Base-by-base conservation (phyloP, 495 filamentous ascomycete species). In the Annulohypoxylon stygium region DNA sequence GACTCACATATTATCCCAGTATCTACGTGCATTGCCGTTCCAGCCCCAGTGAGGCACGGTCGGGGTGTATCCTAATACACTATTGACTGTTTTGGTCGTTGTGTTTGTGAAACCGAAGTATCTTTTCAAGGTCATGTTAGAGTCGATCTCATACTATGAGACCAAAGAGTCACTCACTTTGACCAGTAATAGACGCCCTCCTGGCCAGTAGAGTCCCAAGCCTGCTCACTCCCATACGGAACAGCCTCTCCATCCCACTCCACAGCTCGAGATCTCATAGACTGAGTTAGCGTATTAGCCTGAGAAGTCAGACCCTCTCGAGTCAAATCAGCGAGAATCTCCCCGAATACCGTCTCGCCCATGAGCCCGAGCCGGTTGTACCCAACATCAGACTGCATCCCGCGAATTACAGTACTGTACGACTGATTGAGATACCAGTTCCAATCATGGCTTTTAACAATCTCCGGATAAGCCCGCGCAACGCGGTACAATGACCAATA, bases 191-290 rank as follows among this genome's bases (percentile, higher is more conserved):
- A 88, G 0, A 87, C 84, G 0, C 86, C 86, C 57, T 88, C 86
- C 66, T 88, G 86, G 0, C 84, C 86, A 0, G 86, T 88, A 3
- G 81, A 86, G 65, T 88, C 86, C 86, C 86, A 88, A 0, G 85
- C 83, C 82, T 83, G 82, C 72, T 88, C 86, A 64, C 85, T 86
- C n/a, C 86, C 86, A 64, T 82, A 88, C 0, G 86, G 86, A 2
- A 83, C 83, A 25, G 74, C 74, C 57, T 83, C 71, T 0, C 73
- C 68, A 51, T 80, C 68, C 85, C 86, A 88, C 18, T 70, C 68
- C 3, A 79, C 54, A 4, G 83, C 83, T 1, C 86, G 79, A 16
- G 78, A 77, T 26, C 76, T 78, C 84, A 87, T 85, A 4, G 74
- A 61, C 23, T 73, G 66, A 23, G 82, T 78, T 12, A 87, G 65